Evolutionary conservation across 2,329 filamentous ascomycete species (phyloP).

Genomic region (Aureobasidium melanogenum): DNA sequence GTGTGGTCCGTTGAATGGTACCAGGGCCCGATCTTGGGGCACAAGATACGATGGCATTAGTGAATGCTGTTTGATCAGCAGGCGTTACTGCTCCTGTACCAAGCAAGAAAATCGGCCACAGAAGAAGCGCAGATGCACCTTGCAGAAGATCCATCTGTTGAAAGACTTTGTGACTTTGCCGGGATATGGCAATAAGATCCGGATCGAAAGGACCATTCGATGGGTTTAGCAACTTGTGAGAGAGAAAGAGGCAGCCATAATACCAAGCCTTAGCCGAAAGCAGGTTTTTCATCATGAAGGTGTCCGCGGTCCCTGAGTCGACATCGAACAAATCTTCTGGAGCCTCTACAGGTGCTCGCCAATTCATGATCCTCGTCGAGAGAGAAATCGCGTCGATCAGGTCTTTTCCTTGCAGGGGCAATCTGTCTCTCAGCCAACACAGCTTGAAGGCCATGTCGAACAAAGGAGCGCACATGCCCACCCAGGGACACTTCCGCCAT

Average conservation of each 20-base stretch:
- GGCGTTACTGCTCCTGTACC: background rate
- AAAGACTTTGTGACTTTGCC: background rate
- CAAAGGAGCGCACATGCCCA: constrained; percentile 3
- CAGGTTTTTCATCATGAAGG: constrained; percentile 6
- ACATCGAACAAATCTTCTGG: constrained; percentile 5
- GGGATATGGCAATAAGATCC: background rate
- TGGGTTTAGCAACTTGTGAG: background rate
- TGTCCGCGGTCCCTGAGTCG: background rate
- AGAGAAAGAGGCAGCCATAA: background rate
- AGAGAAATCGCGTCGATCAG: background rate
- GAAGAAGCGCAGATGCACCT: background rate
- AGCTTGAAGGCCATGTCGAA: background rate
- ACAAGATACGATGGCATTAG: background rate
- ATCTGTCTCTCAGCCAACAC: background rate
- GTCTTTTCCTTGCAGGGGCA: background rate
- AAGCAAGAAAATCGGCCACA: background rate
- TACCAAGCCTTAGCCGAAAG: background rate
- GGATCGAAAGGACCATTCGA: background rate
- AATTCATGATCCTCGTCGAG: background rate
- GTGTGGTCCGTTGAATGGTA: background rate
- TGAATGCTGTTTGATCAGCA: background rate
- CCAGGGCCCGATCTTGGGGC: background rate
- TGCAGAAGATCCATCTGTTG: background rate
- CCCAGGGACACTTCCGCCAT: constrained; percentile 6
- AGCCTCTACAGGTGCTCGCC: background rate